Evolutionary conservation across 164 flowering plant species (phyloP), one percentile per base, ranked within the genome.

Genomic region (Vitis labrusca): DNA sequence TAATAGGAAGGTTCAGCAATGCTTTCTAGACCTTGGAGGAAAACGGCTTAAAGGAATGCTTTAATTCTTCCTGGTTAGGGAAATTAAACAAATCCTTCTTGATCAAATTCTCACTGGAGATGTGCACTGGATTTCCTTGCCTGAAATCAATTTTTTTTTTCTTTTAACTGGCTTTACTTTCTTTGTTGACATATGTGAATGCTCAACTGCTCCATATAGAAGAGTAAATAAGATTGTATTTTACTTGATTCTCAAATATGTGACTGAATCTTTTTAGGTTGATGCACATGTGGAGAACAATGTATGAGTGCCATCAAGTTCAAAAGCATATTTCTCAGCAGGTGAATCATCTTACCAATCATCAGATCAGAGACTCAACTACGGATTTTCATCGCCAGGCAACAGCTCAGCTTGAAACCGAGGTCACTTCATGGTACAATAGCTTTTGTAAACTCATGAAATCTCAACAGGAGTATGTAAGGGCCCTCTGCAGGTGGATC

Each of bases 271-370:
- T 15, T 71, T 74, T 73, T 79, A 93, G 97, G 82, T 64, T 90
- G 70, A 76, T 70, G 81, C 85, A 76, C 59, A 86, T 91, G 93
- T 93, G 98, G 98, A 85, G 76, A 79, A 85, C 83, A 59, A 93
- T 93, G 95, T 80, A 78, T 47, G 85, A 89, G 51, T 85, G 92
- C 32, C 98, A 91, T 81, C 88, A 85, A 74, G 84, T 76, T 74
- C 98, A 93, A 67, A 79, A 79, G 66, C 84, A 81, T 70, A 80
- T 93, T 10, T 83, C 91, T n/a, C 87, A 79, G 83, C 90, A 86
- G 77, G 48, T 93, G 77, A 82, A 73, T 77, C 75, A 79, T 74
- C 79, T 91, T 44, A 64, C 53, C 2, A 74, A 83, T 76, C 71
- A 77, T 61, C 84, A 74, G 54, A 79, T 61, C 68, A 60, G 68